phyloP scores from a whole-genome alignment of 192 early-diverging fungal genomes.

The Coemansia umbellata region DNA sequence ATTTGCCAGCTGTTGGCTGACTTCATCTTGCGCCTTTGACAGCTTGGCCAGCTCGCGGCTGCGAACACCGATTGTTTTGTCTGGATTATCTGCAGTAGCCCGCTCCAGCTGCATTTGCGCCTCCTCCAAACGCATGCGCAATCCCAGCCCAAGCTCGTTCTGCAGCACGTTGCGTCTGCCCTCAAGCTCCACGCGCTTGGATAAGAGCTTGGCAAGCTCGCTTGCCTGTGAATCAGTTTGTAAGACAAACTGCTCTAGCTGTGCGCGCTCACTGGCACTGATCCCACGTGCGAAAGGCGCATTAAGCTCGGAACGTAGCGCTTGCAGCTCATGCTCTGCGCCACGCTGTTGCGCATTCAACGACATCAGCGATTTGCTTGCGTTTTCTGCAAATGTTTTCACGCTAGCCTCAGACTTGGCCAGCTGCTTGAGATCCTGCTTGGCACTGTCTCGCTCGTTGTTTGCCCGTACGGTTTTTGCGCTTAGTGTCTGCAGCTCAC shows the following conservation, averaged over 20 bases:
- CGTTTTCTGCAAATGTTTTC: constrained; percentile 21
- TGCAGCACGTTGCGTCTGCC: constrained; percentile 66
- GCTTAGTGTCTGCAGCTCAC: constrained; percentile 55
- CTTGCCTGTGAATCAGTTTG: constrained; percentile 57
- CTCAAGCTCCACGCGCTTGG: constrained; percentile 61
- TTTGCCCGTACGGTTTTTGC: constrained; percentile 52
- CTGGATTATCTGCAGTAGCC: constrained; percentile 45
- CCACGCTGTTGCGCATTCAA: constrained; percentile 31
- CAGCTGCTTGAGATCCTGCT: constrained; percentile 56
- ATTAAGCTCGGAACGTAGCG: constrained; percentile 58
- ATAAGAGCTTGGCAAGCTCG: constrained; percentile 54
- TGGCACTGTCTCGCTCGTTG: constrained; percentile 57
- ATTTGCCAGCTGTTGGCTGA: constrained; percentile 21
- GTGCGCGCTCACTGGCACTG: constrained; percentile 52
- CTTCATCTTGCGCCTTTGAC: constrained; percentile 21
- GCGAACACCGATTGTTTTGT: constrained; percentile 35
- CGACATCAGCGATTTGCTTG: constrained; percentile 30
- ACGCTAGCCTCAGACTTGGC: constrained; percentile 61
- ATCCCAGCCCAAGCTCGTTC: constrained; percentile 66
- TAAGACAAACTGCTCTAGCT: constrained; percentile 49
- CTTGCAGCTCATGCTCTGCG: constrained; percentile 48
- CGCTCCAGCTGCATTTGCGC: constrained; percentile 61
- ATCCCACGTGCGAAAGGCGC: constrained; percentile 56
- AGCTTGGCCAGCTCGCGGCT: constrained; percentile 38
- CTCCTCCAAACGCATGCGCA: constrained; percentile 66